phyloP scores from a whole-genome alignment of 257 asterid genomes.

The Coffea eugenioides region DNA sequence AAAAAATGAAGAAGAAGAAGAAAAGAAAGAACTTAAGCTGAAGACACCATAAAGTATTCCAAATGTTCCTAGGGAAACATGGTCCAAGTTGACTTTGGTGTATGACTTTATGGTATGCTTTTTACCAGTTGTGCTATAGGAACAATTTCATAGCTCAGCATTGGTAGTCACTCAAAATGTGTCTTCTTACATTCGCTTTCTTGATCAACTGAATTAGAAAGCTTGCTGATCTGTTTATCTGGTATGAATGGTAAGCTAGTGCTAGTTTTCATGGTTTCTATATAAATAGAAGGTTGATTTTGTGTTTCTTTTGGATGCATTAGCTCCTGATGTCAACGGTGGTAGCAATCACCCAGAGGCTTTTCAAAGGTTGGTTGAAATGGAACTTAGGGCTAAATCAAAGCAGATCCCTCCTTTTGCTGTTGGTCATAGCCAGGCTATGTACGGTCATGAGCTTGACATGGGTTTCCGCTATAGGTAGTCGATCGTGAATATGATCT shows the following conservation, averaged over 20 bases:
- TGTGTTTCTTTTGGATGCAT: conserved; percentile 3
- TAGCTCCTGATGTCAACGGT: conserved; percentile 30
- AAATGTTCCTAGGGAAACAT: not conserved
- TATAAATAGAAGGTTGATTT: not conserved
- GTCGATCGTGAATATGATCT: not conserved
- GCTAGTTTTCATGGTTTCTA: not conserved
- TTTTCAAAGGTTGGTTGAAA: conserved; percentile 69
- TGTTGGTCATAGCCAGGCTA: conserved; percentile 48
- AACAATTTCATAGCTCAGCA: not conserved
- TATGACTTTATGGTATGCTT: not conserved
- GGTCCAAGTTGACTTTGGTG: not conserved
- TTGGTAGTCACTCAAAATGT: not conserved
- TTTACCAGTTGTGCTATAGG: not conserved
- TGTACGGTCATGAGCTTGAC: conserved; percentile 59
- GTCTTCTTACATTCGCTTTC: not conserved
- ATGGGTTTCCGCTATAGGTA: conserved; percentile 47
- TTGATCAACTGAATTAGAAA: not conserved
- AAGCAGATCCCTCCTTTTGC: conserved; percentile 59
- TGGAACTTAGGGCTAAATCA: conserved; percentile 68
- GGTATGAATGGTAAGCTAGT: not conserved
- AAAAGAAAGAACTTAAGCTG: not conserved
- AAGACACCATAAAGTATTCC: not conserved
- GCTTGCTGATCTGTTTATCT: not conserved
- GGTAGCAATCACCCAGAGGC: conserved; percentile 62
- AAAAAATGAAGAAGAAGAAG: no score